These are phyloP conservation scores for Fomes fomentarius DNA, from an alignment of 1,284 basidiomycete species.

Conservation along the genomic window DNA sequence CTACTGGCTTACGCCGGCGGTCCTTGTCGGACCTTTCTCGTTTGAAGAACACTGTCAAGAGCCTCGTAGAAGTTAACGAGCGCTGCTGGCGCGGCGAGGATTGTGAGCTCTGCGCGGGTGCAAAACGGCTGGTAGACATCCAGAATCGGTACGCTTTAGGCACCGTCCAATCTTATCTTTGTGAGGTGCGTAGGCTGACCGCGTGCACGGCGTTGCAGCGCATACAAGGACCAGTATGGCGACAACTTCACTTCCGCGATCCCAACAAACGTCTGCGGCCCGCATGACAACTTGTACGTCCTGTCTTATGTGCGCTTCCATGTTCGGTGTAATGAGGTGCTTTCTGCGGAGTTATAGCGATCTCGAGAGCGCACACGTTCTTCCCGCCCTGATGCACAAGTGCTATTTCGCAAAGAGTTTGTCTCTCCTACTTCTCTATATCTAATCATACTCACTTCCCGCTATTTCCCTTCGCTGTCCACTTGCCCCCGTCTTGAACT, in stretches of 20 bases:
- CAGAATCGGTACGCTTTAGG: conserved; percentile 80
- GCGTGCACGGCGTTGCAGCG: conserved; percentile 46
- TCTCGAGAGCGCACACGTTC: conserved; percentile 88
- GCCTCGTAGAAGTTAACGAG: too few species aligned
- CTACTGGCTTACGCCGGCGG: too few species aligned
- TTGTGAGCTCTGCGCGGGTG: conserved; percentile 92
- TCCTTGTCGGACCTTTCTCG: too few species aligned
- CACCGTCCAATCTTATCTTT: background rate
- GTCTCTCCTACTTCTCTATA: conserved; percentile 30
- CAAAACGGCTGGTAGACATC: conserved; percentile 91
- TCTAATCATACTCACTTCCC: background rate
- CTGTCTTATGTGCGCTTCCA: background rate
- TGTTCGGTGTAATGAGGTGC: conserved; percentile 1
- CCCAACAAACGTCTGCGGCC: conserved; percentile 91
- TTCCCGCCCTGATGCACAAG: conserved; percentile 88
- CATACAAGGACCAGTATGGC: conserved; percentile 90
- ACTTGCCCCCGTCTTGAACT: too few species aligned
- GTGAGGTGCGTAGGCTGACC: conserved; percentile 4
- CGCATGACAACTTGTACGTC: conserved; percentile 75
- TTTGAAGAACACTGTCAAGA: too few species aligned
- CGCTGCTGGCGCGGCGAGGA: too few species aligned
- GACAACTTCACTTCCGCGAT: conserved; percentile 92
- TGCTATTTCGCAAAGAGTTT: conserved; percentile 86
- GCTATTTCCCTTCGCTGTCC: background rate
- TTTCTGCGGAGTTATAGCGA: conserved; percentile 51